A percentile compares a stretch with the other conserved stretches of the same genome.
These are phyloP conservation scores for Syzygium jambos DNA, from an alignment of 345 rosid species.

Conservation along the genomic window DNA sequence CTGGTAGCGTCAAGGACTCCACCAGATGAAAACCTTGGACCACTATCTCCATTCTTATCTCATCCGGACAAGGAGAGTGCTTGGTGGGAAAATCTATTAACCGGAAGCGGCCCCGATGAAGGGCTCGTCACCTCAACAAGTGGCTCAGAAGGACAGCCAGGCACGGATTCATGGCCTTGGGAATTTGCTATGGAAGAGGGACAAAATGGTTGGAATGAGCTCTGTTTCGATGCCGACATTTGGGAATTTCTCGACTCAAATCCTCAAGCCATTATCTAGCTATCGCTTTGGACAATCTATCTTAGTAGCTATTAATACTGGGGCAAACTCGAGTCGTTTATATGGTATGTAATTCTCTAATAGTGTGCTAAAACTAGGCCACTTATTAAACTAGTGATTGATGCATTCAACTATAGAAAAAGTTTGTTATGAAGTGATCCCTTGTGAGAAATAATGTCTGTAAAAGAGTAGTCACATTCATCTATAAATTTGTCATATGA, in stretches of 20 bases:
- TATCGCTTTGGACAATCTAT: not conserved
- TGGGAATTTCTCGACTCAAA: not conserved
- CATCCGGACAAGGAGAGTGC: not conserved
- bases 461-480: not conserved
- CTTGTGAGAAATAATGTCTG: not conserved
- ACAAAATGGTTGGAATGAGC: not conserved
- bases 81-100: not conserved
- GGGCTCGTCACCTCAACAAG: not conserved
- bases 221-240: not conserved
- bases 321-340: not conserved
- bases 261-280: not conserved
- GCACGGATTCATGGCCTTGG: not conserved
- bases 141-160: not conserved
- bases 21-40: not conserved
- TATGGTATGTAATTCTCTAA: not conserved
- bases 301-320: not conserved
- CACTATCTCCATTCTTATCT: not conserved
- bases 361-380: not conserved
- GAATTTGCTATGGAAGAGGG: not conserved
- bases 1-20: not conserved
- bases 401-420: not conserved
- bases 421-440: not conserved
- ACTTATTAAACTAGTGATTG: not conserved
- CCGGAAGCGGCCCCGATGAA: not conserved
- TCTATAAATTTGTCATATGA: not conserved